Evolutionary conservation across 192 early-diverging fungal genomes (phyloP).

Genomic region (Podila verticillata): DNA sequence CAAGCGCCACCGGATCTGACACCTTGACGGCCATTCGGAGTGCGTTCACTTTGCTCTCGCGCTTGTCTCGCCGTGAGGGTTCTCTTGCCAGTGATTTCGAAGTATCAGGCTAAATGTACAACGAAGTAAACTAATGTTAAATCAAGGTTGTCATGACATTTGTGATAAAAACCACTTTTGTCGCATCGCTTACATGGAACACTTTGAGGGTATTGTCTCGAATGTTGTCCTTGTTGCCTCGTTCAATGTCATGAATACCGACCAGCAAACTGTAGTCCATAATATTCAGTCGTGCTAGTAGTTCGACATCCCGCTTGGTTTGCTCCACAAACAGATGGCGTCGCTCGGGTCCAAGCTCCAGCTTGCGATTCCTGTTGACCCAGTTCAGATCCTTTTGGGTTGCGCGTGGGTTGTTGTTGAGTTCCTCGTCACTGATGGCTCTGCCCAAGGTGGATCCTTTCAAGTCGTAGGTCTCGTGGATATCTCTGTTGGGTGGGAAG

Average conservation of each 20-base stretch:
- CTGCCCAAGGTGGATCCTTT: slow-evolving; percentile 95
- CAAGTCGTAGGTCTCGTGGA: slow-evolving; percentile 95
- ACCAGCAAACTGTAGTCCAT: slow-evolving; percentile 99
- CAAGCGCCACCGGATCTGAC: slow-evolving; percentile 68
- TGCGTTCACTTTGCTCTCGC: slow-evolving; percentile 65
- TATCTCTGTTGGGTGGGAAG: slow-evolving; percentile 96
- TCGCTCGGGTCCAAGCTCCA: slow-evolving; percentile 88
- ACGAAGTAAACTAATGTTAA: not conserved
- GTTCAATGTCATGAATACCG: slow-evolving; percentile 87
- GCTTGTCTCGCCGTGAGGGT: slow-evolving; percentile 56
- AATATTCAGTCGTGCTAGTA: slow-evolving; percentile 82
- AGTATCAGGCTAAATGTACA: slow-evolving; percentile 53
- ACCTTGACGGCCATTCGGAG: slow-evolving; percentile 63
- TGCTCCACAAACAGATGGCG: slow-evolving; percentile 83
- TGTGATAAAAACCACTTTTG: not conserved
- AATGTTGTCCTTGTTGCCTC: slow-evolving; percentile 89
- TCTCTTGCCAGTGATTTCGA: slow-evolving; percentile 54
- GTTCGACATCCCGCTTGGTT: slow-evolving; percentile 85
- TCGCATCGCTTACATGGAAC: slow-evolving; percentile 59
- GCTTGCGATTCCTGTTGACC: slow-evolving; percentile 74
- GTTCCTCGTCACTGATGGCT: slow-evolving; percentile 78
- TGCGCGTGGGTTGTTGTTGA: slow-evolving; percentile 82
- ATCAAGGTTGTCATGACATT: not conserved
- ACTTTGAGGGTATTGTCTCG: slow-evolving; percentile 91
- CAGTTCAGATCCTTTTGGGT: slow-evolving; percentile 99